These are phyloP conservation scores for Backusella parvicylindrica DNA, from an alignment of 192 early-diverging fungal genomes.

Conservation along the genomic window DNA sequence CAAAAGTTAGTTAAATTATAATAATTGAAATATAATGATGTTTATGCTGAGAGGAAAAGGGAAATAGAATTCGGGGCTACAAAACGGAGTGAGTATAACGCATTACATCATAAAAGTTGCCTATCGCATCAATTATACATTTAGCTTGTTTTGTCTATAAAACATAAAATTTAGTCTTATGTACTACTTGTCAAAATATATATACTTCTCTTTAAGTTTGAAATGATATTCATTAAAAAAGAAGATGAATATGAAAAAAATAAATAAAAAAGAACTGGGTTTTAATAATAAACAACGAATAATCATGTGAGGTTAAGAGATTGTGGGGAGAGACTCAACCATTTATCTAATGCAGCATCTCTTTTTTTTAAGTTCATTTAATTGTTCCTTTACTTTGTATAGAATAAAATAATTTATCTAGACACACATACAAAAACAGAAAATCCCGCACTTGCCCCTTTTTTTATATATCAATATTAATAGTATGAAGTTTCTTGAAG, in stretches of 20 bases:
- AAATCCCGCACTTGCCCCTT: not conserved
- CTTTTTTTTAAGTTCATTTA: not conserved
- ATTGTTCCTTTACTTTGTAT: not conserved
- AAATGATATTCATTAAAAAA: not conserved
- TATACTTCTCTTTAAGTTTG: not conserved
- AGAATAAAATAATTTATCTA: not conserved
- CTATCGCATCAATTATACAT: not conserved
- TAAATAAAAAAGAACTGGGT: not conserved
- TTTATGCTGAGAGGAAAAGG: not conserved
- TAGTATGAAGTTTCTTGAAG: conserved; percentile 28
- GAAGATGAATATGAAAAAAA: not conserved
- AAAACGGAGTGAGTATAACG: not conserved
- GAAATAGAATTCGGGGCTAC: not conserved
- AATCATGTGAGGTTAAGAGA: not conserved
- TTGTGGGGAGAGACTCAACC: not conserved
- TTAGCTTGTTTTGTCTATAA: not conserved
- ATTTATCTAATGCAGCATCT: not conserved
- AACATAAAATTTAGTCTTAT: not conserved
- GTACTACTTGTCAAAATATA: not conserved
- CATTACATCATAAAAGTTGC: not conserved
- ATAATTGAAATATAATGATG: not conserved
- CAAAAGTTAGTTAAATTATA: not conserved
- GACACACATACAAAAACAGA: not conserved
- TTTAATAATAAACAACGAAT: not conserved
- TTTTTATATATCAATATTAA: not conserved